A percentile compares a stretch with the other conserved stretches of the same genome.
phyloP scores from a whole-genome alignment of 2,329 filamentous ascomycete genomes.

The Trichoderma lentiforme region DNA sequence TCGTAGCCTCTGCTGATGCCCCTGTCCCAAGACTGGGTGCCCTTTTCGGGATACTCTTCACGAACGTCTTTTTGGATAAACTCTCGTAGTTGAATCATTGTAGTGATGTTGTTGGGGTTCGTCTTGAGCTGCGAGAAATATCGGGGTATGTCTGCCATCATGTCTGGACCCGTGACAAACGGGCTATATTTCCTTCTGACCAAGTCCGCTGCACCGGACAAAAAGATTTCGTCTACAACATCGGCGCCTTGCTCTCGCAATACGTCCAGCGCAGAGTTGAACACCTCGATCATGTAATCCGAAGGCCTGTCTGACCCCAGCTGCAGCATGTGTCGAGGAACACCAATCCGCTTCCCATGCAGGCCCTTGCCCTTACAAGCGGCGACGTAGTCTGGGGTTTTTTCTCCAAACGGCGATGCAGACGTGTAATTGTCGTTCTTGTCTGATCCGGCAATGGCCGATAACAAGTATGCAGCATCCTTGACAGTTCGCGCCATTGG shows the following conservation, averaged over 20 bases:
- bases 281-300: slow-evolving; percentile 29
- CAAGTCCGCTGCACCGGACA: slow-evolving; percentile 22
- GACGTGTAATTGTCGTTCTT: slow-evolving; percentile 60
- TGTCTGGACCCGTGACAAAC: slow-evolving; percentile 45
- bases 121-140: slow-evolving; percentile 54
- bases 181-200: slow-evolving; percentile 27
- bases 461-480: slow-evolving; percentile 61
- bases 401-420: slow-evolving; percentile 46
- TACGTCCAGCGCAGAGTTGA: slow-evolving; percentile 51
- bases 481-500: slow-evolving; percentile 49
- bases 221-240: slow-evolving; percentile 55
- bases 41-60: slow-evolving; percentile 56
- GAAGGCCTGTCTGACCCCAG: background rate
- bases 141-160: slow-evolving; percentile 48
- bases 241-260: slow-evolving; percentile 52
- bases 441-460: slow-evolving; percentile 61
- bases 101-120: slow-evolving; percentile 57
- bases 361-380: slow-evolving; percentile 54
- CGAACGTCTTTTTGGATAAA: slow-evolving; percentile 52
- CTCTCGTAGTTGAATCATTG: slow-evolving; percentile 46
- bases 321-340: slow-evolving; percentile 52
- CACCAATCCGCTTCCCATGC: slow-evolving; percentile 58
- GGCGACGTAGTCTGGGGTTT: slow-evolving; percentile 57
- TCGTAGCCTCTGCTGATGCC: slow-evolving; percentile 35
- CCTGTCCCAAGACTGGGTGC: slow-evolving; percentile 56